Percentiles rank a stretch among this genome's conserved stretches.
Evolutionary conservation across 2,329 filamentous ascomycete genomes (phyloP).

Genomic region (Verticillium albo-atrum): DNA sequence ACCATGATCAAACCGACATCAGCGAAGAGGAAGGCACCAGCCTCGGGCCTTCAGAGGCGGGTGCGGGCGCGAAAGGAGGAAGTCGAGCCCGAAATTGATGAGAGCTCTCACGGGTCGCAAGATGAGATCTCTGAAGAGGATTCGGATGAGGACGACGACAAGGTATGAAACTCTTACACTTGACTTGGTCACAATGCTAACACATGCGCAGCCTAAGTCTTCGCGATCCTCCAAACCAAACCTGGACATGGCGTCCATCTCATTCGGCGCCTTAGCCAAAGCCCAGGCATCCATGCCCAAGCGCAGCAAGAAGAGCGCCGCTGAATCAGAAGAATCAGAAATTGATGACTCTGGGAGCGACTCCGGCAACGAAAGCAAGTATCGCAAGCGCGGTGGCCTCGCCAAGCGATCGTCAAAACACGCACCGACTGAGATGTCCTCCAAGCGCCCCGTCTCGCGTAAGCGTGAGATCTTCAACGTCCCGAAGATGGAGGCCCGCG

Average conservation of each 20-base stretch:
- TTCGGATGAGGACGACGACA: constrained; percentile 16
- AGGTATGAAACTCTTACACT: not conserved
- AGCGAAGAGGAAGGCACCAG: constrained; percentile 12
- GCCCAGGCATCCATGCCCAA: constrained; percentile 66
- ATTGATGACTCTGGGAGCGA: constrained; percentile 17
- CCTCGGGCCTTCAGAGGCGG: constrained; percentile 28
- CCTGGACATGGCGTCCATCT: constrained; percentile 57
- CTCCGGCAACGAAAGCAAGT: constrained; percentile 21
- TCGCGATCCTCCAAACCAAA: constrained; percentile 19
- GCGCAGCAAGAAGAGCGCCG: constrained; percentile 18
- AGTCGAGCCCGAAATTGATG: constrained; percentile 28
- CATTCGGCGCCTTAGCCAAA: constrained; percentile 86
- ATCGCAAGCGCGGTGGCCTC: constrained; percentile 24
- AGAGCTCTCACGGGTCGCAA: constrained; percentile 14
- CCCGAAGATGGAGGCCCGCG: constrained; percentile 60
- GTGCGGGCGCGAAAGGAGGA: constrained; percentile 27
- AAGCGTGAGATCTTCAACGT: constrained; percentile 66
- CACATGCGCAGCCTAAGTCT: constrained; percentile 22
- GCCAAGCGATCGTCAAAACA: constrained; percentile 67
- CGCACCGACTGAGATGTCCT: constrained; percentile 77
- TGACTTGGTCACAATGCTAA: not conserved
- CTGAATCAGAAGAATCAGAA: constrained; percentile 17
- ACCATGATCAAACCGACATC: not conserved
- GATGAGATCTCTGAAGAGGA: constrained; percentile 27
- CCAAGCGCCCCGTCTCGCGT: constrained; percentile 78